These are phyloP conservation scores for Penicillium sp. DNA, from an alignment of 2,329 filamentous ascomycete genomes.

Conservation along the genomic window DNA sequence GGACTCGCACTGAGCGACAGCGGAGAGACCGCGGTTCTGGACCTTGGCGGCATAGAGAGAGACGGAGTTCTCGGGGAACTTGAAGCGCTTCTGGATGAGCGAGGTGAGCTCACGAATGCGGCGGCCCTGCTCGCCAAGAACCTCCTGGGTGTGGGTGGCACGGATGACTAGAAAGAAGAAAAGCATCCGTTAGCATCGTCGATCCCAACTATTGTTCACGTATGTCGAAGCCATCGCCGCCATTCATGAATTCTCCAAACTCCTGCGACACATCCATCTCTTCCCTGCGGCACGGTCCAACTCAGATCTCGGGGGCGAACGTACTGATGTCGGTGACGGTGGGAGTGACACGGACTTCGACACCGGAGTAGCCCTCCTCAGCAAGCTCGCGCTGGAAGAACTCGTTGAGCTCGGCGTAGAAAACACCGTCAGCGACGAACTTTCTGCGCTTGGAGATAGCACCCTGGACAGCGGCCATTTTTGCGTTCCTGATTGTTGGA, in stretches of 20 bases:
- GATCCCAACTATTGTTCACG: conserved; percentile 3
- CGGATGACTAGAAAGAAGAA: conserved; percentile 69
- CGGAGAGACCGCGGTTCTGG: conserved; percentile 99
- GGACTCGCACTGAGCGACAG: conserved; percentile 99
- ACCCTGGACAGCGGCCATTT: conserved; percentile 52
- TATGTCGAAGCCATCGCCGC: conserved; percentile 2
- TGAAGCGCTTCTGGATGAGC: conserved; percentile 99
- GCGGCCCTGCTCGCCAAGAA: conserved; percentile 98
- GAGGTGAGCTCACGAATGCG: conserved; percentile 99
- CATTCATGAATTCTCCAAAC: conserved; percentile 2
- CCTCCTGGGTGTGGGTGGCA: conserved; percentile 99
- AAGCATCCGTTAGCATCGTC: conserved; percentile 33
- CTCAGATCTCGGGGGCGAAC: conserved; percentile 31
- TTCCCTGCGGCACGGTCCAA: conserved; percentile 15
- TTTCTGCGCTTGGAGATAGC: conserved; percentile 57
- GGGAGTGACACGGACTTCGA: conserved; percentile 99
- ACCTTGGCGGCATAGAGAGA: conserved; percentile 99
- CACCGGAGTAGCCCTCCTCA: conserved; percentile 99
- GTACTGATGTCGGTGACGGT: conserved; percentile 98
- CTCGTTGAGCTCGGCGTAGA: conserved; percentile 99
- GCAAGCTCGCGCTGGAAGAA: conserved; percentile 99
- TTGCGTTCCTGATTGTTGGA: conserved; percentile 39
- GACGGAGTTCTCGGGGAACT: conserved; percentile 99
- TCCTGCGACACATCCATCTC: conserved; percentile 7
- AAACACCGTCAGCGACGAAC: conserved; percentile 97